Evolutionary conservation across 352 stramenopile genomes (phyloP), one percentile per base, ranked within the genome.

Genomic region (Phytopythium ostracodes): DNA sequence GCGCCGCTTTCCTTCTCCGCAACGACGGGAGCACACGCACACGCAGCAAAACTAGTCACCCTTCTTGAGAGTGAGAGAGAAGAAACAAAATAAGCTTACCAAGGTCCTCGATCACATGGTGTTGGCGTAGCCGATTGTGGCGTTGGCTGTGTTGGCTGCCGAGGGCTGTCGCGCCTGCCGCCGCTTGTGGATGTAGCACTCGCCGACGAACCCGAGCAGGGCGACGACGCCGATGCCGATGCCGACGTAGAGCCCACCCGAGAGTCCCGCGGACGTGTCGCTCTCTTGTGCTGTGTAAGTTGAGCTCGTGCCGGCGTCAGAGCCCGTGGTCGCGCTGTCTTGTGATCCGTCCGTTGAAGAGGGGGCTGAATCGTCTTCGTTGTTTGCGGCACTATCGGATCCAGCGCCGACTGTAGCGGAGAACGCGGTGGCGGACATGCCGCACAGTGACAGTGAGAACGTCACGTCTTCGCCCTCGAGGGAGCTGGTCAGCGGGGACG

Each of bases 131-230:
- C 55, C 40, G 18, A 60, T 52, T 0, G 38, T 40, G 38, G 17
- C 55, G 25, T 35, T 42, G 25, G 40, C 40, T 40, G 38, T 7
- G 38, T 50, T 29, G 24, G 36, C 42, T 15, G 40, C 40, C 25
- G 25, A 43, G 4, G 55, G 55, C 20, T 60, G 55, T 40, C 42
- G 22, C 18, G 60, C 55, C 67, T 91, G 75, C 42, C 76, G 77
- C 67, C 75, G 75, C 56, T 89, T 90, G 73, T 95, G 86, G 65
- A 87, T 67, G 44, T 61, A 59, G 63, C 77, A 92, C 64, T 95
- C 86, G 54, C 89, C 79, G 17, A 84, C 38, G 59, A 95, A 95
- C 29, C 84, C 86, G 1, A 72, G 57, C 18, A 88, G 11, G 3
- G 86, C 86, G 36, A 92, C 66, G 18, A 75, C 71, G 14, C 72